These are phyloP conservation scores for Leonotis leonurus DNA, from an alignment of 257 asterid species.

Conservation along the genomic window DNA sequence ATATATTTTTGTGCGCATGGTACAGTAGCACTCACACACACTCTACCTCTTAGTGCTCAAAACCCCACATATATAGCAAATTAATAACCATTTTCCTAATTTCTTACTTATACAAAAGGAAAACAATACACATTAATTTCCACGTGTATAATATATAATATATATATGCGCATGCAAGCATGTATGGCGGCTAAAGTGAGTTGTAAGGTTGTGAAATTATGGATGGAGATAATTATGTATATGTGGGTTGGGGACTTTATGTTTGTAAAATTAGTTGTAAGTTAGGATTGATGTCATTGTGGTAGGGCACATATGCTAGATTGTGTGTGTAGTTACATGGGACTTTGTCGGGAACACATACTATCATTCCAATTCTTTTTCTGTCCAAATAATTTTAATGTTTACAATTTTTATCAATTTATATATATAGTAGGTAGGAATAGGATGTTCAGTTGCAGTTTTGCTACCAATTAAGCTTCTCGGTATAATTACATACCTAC, in stretches of 20 bases:
- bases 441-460: not conserved
- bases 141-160: not conserved
- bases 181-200: slow-evolving; percentile 73
- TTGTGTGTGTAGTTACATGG: slow-evolving; percentile 35
- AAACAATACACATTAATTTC: not conserved
- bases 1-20: slow-evolving; percentile 51
- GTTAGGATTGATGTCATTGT: slow-evolving; percentile 36
- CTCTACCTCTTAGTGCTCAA: slow-evolving; percentile 22
- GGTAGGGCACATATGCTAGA: slow-evolving; percentile 35
- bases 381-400: not conserved
- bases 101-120: not conserved
- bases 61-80: not conserved
- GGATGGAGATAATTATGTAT: slow-evolving; percentile 16
- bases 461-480: no score
- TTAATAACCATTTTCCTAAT: not conserved
- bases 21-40: slow-evolving; percentile 52
- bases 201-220: slow-evolving; percentile 36
- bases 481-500: no score
- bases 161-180: slow-evolving; percentile 47
- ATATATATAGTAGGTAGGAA: not conserved
- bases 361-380: not conserved
- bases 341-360: slow-evolving; percentile 36
- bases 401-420: no score
- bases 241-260: slow-evolving; percentile 53
- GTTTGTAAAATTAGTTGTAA: slow-evolving; percentile 29